These are phyloP conservation scores for Penicillium sp. DNA, from an alignment of 2,329 filamentous ascomycete species.

Conservation along the genomic window DNA sequence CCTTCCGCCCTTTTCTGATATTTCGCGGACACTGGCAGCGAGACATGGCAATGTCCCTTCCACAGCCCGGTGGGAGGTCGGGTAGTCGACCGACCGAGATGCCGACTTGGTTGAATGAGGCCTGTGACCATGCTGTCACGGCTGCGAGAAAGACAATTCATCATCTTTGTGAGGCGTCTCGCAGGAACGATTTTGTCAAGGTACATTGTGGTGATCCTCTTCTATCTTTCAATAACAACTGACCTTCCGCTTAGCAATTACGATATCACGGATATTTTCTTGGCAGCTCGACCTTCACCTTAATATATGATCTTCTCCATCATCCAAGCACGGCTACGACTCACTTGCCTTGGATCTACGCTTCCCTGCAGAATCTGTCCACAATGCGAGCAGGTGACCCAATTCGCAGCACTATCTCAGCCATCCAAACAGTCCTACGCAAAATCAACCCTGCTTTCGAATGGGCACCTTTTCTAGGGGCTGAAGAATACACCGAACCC, in stretches of 20 bases:
- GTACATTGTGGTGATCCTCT: conserved; percentile 27
- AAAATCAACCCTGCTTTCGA: conserved; percentile 35
- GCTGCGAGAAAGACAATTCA: conserved; percentile 46
- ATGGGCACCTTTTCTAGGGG: conserved; percentile 19
- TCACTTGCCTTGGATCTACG: conserved; percentile 48
- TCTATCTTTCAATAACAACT: neutral
- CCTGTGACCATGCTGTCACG: conserved; percentile 46
- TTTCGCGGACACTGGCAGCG: conserved; percentile 46
- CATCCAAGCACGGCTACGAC: conserved; percentile 38
- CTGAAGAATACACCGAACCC: neutral
- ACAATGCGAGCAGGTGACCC: conserved; percentile 38
- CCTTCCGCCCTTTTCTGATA: conserved; percentile 49
- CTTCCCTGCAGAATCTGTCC: conserved; percentile 39
- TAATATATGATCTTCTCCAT: conserved; percentile 49
- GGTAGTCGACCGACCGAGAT: conserved; percentile 27
- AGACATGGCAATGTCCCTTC: conserved; percentile 26
- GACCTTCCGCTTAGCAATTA: conserved; percentile 36
- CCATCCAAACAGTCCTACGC: conserved; percentile 36
- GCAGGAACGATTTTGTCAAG: conserved; percentile 43
- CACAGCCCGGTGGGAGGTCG: neutral
- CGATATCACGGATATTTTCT: conserved; percentile 51
- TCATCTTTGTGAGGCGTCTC: conserved; percentile 43
- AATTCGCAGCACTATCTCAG: conserved; percentile 30
- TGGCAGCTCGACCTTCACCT: conserved; percentile 43
- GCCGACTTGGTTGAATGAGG: conserved; percentile 47